phyloP scores from a whole-genome alignment of 768 basidiomycete genomes.

The Pleurotus giganteus region DNA sequence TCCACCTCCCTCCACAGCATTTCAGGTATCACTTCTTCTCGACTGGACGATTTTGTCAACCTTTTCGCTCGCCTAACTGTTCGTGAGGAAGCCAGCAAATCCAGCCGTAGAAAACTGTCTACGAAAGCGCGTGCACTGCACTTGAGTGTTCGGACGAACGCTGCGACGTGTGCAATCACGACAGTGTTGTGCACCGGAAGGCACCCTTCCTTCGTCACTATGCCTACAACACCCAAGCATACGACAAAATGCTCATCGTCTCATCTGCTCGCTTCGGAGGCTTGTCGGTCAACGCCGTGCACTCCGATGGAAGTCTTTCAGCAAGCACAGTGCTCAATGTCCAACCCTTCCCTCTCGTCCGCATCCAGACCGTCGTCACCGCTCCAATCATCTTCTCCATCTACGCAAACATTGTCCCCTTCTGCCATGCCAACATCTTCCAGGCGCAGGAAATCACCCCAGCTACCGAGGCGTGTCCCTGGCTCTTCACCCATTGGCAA shows the following conservation, averaged over 20 bases:
- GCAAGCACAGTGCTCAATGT: neutral
- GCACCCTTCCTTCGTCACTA: conserved; percentile 23
- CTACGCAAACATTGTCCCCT: conserved; percentile 3
- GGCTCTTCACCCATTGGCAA: conserved; percentile 13
- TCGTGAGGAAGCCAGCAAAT: conserved; percentile 5
- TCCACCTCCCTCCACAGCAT: neutral
- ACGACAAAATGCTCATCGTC: neutral
- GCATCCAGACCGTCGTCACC: neutral
- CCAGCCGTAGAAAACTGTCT: conserved; percentile 3
- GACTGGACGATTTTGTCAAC: conserved; percentile 21
- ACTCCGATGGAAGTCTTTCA: no score
- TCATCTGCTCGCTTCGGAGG: no score
- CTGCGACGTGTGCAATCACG: conserved; percentile 16
- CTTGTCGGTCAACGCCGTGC: no score
- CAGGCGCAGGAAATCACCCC: conserved; percentile 19
- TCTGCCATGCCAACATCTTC: neutral
- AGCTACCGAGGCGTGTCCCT: conserved; percentile 25
- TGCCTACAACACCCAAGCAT: neutral
- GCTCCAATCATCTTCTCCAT: neutral
- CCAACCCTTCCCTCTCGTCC: neutral
- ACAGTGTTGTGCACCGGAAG: conserved; percentile 23
- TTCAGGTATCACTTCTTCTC: neutral
- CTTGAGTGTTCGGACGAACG: conserved; percentile 20
- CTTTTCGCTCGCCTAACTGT: conserved; percentile 26
- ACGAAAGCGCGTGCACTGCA: neutral